phyloP scores from a whole-genome alignment of 108 stramenopile genomes.

The Cyclotella cryptica region DNA sequence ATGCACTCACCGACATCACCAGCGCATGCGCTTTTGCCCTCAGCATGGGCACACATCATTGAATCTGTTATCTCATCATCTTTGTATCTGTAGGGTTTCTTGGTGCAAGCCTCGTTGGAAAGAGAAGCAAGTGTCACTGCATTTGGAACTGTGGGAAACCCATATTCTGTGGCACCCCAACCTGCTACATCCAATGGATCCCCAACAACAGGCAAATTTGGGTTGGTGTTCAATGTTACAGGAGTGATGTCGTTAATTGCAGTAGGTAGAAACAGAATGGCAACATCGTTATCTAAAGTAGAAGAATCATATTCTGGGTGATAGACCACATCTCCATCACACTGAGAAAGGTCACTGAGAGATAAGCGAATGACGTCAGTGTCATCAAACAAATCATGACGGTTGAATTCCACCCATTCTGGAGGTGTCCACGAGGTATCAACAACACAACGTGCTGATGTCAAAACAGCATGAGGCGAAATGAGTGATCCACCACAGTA shows the following conservation, averaged over 20 bases:
- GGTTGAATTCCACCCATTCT: neutral
- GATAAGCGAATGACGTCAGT: neutral
- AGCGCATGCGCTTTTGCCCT: neutral
- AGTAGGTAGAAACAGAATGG: neutral
- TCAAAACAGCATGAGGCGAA: neutral
- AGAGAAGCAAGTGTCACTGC: neutral
- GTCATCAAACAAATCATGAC: neutral
- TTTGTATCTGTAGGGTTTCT: slow-evolving; percentile 9
- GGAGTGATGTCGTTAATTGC: neutral
- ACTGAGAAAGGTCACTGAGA: neutral
- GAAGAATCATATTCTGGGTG: neutral
- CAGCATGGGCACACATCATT: neutral
- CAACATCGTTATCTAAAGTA: neutral
- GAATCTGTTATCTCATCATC: neutral
- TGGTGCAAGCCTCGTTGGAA: neutral
- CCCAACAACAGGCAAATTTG: neutral
- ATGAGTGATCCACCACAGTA: too few relatives aligned
- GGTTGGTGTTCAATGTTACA: neutral
- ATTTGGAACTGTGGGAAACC: neutral
- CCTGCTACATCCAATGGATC: neutral
- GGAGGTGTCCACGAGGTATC: neutral
- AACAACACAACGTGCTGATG: neutral
- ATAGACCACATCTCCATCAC: neutral
- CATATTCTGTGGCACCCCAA: neutral
- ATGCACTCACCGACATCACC: neutral